A percentile compares a stretch with the other conserved stretches of the same genome.
phyloP scores from a whole-genome alignment of 176 grass and related monocot genomes.

The Pontederia paniculata region DNA sequence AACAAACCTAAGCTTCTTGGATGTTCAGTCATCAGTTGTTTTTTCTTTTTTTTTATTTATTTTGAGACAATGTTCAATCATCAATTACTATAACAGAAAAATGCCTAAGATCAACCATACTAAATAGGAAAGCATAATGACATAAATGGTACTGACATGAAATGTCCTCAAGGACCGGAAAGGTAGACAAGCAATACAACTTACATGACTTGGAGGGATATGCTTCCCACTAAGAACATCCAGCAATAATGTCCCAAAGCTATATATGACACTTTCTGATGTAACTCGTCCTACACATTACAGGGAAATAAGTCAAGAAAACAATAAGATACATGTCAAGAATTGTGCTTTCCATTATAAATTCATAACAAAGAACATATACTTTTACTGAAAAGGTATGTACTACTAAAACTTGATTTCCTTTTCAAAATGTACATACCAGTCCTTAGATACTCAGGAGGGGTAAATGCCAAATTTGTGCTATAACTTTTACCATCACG shows the following conservation, averaged over 20 bases:
- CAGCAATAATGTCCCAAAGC: conserved; percentile 77
- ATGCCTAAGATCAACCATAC: too few relatives aligned
- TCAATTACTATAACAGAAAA: too few relatives aligned
- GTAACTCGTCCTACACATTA: conserved; percentile 68
- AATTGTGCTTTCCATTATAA: not conserved
- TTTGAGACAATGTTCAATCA: too few relatives aligned
- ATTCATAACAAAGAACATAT: not conserved
- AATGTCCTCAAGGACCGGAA: too few relatives aligned
- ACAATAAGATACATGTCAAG: not conserved
- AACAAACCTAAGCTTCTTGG: too few relatives aligned
- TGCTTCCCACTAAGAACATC: conserved; percentile 94
- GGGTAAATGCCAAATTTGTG: conserved; percentile 98
- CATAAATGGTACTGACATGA: too few relatives aligned
- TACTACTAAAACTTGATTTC: not conserved
- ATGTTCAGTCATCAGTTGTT: too few relatives aligned
- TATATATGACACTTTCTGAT: conserved; percentile 87
- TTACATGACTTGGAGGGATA: conserved; percentile 95
- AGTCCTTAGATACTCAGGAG: conserved; percentile 97
- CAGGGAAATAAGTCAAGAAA: not conserved
- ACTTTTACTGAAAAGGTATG: not conserved
- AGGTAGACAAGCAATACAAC: not conserved
- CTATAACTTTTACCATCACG: conserved; percentile 98
- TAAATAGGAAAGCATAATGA: too few relatives aligned
- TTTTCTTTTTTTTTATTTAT: too few relatives aligned
- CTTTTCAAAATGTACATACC: conserved; percentile 34